Evolutionary conservation across 768 basidiomycete genomes (phyloP), one percentile per base, ranked within the genome.

Genomic region (Artomyces pyxidatus): DNA sequence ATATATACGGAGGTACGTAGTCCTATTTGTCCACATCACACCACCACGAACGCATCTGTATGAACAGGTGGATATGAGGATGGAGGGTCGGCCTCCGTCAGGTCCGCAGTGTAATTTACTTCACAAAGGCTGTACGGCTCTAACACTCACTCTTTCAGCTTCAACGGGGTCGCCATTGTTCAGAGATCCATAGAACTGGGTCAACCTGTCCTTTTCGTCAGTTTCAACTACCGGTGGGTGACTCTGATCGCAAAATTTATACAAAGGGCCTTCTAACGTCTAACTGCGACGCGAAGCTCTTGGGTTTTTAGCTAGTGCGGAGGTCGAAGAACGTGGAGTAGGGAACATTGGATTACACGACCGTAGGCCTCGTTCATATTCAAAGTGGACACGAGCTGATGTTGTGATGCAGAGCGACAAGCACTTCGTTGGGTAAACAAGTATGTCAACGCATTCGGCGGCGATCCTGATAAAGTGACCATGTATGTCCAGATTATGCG

Each of bases 371-470:
- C 2, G 12, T 12, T 12, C 17, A n/a, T 16, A 4, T 0, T 39
- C 19, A n/a, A 11, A 14, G 12, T 21, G 22, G 21, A 10, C 25
- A 43, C 28, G 3, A 8, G 14, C 23, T 23, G 23, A 25, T 7
- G 7, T 12, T 28, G 23, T 62, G 1, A 6, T 11, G 7, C 16
- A 69, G 58, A 56, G 19, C 49, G 62, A 9, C 54, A 61, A 11
- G 68, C 65, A 5, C 51, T 72, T 2, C 59, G 67, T 40, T 72
- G 70, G 69, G 63, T 71, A 1, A 64, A 69, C 28, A 57, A 66
- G 49, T 64, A 72, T 52, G 68, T 71, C 35, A 57, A 50, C 26
- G 58, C 61, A 0, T 72, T 70, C 52, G 70, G 71, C 2, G 71
- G 71, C 23, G 65, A 71, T 49, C 59, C 59, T 3, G 32, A 35